Conservation (phyloP, 2,329 filamentous ascomycete genomes). For the Gaeumannomyces sp. region DNA sequence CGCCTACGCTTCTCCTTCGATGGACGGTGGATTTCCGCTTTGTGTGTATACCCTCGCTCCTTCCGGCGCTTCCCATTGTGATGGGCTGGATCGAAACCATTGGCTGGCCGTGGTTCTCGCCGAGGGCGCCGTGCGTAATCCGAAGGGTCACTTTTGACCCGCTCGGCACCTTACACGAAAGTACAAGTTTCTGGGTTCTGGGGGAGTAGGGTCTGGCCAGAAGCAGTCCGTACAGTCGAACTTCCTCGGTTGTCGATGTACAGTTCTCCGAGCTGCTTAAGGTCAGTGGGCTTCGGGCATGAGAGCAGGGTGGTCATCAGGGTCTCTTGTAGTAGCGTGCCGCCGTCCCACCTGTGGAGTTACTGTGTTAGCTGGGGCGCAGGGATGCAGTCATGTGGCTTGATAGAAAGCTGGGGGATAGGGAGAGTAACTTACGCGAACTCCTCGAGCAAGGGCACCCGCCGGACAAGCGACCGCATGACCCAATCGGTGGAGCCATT, state of each 20-base stretch:
- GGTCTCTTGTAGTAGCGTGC: not conserved
- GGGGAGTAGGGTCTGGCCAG: not conserved
- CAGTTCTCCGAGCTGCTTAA: not conserved
- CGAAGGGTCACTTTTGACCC: not conserved
- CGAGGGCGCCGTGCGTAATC: not conserved
- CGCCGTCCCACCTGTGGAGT: not conserved
- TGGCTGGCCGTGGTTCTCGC: not conserved
- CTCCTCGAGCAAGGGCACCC: not conserved
- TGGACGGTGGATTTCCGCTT: not conserved
- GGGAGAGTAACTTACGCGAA: not conserved
- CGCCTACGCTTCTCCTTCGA: not conserved
- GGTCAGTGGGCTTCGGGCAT: not conserved
- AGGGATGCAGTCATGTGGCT: no score
- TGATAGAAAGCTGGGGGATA: no score
- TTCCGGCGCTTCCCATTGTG: not conserved
- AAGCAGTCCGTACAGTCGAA: not conserved
- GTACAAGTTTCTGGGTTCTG: no score
- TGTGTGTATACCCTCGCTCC: not conserved
- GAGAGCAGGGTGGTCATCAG: not conserved
- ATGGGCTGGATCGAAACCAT: not conserved
- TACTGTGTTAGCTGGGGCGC: not conserved
- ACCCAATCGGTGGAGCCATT: not conserved
- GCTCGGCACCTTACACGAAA: no score
- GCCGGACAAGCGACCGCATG: not conserved
- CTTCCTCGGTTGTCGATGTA: not conserved